These are phyloP conservation scores for Grosmannia huntii DNA, from an alignment of 2,329 filamentous ascomycete species.

Conservation along the genomic window DNA sequence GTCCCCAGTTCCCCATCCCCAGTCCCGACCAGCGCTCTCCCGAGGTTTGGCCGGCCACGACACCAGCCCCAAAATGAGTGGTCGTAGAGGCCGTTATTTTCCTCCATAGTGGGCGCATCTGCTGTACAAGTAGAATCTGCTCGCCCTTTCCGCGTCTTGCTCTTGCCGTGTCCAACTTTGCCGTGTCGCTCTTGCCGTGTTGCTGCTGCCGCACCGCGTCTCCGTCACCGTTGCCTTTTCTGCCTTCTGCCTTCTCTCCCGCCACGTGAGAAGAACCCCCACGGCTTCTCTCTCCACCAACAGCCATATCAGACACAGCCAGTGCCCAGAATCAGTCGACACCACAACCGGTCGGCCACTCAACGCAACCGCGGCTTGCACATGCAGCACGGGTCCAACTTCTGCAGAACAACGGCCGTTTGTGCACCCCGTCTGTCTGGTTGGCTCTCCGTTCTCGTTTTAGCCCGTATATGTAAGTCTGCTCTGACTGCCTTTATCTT, in stretches of 20 bases:
- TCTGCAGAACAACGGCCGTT: background rate
- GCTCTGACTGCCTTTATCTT: background rate
- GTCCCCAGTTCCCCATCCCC: background rate
- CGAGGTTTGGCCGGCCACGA: background rate
- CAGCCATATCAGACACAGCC: background rate
- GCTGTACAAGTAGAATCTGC: too few species aligned
- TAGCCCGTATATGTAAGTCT: background rate
- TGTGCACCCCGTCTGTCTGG: background rate
- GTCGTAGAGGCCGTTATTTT: background rate
- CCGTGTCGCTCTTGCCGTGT: background rate
- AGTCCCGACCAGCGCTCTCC: background rate
- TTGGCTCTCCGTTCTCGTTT: background rate
- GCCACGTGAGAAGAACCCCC: background rate
- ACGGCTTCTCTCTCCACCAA: background rate
- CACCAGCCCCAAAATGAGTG: too few species aligned
- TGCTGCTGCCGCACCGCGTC: background rate
- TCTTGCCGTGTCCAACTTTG: background rate
- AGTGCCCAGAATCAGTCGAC: background rate
- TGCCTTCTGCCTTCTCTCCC: background rate
- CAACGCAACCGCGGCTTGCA: background rate
- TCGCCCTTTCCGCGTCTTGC: background rate
- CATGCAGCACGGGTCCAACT: background rate
- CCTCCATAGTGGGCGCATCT: background rate
- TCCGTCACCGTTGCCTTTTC: background rate
- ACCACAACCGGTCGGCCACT: background rate